Conservation (phyloP, 2,329 filamentous ascomycete species). For the Paecilomyces fulvus region DNA sequence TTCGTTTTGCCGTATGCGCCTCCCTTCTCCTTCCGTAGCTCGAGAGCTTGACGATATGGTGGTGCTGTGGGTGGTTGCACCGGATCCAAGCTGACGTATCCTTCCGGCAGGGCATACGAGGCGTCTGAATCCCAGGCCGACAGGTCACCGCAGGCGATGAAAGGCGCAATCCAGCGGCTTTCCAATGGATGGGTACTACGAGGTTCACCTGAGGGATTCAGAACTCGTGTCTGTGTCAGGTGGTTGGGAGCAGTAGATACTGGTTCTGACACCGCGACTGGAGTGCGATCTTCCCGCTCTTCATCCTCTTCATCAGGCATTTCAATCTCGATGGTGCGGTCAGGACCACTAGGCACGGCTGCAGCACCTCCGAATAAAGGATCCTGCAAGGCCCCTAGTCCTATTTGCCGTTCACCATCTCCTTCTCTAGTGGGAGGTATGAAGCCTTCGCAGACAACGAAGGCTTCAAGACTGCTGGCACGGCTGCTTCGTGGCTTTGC, state of each 20-base stretch:
- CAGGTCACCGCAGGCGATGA: constrained; percentile 93
- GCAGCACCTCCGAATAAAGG: constrained; percentile 34
- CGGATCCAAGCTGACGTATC: constrained; percentile 79
- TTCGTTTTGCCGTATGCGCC: constrained; percentile 71
- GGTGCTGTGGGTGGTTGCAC: constrained; percentile 93
- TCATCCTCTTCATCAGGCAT: constrained; percentile 36
- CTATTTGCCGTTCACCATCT: constrained; percentile 34
- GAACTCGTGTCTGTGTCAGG: constrained; percentile 14
- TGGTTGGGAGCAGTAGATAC: constrained; percentile 9
- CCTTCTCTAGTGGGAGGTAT: constrained; percentile 53
- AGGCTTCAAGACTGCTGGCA: constrained; percentile 95
- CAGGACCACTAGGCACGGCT: constrained; percentile 16
- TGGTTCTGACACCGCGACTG: constrained; percentile 1
- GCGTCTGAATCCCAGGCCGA: constrained; percentile 94
- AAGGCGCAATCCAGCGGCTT: constrained; percentile 80
- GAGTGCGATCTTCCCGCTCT: constrained; percentile 20
- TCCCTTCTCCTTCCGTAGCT: constrained; percentile 67
- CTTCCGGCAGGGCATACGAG: constrained; percentile 79
- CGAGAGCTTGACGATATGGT: constrained; percentile 84
- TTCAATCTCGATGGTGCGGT: constrained; percentile 27
- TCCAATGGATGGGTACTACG: constrained; percentile 30
- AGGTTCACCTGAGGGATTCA: constrained; percentile 38
- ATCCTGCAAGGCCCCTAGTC: constrained; percentile 24
- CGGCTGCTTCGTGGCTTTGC: constrained; percentile 90
- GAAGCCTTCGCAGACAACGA: constrained; percentile 91